A percentile compares a stretch with the other conserved stretches of the same genome.
Conservation (phyloP, 1,284 basidiomycete species). For the Anthracocystis walkeri region DNA sequence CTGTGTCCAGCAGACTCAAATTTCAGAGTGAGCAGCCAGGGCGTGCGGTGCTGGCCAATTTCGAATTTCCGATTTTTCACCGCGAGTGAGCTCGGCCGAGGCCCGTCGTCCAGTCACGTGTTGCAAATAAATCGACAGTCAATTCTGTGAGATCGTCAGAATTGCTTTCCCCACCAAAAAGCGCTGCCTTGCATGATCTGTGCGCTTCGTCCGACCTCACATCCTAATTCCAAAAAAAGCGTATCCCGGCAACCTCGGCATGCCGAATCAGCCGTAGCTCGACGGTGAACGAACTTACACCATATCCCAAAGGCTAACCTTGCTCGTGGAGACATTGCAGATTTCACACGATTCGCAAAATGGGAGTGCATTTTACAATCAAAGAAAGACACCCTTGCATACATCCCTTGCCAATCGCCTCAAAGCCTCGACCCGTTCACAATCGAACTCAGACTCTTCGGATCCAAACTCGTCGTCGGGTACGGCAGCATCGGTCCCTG, state of each 20-base stretch:
- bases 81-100: not conserved
- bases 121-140: no score
- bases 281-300: no score
- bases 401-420: not conserved
- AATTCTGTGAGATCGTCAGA: not conserved
- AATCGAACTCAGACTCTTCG: slow-evolving; percentile 49
- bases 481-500: slow-evolving; percentile 64
- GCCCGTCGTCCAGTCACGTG: not conserved
- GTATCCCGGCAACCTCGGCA: not conserved
- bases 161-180: not conserved
- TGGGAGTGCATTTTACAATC: no score
- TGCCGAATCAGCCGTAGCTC: not conserved
- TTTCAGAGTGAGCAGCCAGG: not conserved
- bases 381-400: not conserved
- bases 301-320: no score
- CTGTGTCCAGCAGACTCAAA: not conserved
- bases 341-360: not conserved
- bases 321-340: no score
- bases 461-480: slow-evolving; percentile 60
- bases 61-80: not conserved
- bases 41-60: not conserved
- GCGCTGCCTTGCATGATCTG: not conserved
- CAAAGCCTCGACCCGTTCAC: slow-evolving; percentile 51
- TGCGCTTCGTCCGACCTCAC: not conserved
- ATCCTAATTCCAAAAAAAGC: not conserved